Conservation (phyloP, 176 grass and related monocot species). For the Ampelocalamus luodianensis region DNA sequence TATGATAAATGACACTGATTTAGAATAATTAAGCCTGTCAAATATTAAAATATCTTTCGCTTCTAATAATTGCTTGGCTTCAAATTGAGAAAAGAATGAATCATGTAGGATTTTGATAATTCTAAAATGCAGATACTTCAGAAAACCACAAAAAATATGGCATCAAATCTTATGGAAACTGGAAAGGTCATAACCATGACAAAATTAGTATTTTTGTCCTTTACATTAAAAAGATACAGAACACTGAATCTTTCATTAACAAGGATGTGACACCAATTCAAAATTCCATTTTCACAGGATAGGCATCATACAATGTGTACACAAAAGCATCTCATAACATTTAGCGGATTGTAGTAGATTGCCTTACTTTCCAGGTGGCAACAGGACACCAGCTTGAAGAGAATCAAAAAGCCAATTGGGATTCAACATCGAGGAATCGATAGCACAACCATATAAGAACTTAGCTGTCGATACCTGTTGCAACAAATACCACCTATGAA, state of each 20-base stretch:
- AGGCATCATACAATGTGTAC: neutral
- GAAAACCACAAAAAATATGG: slow-evolving; percentile 11
- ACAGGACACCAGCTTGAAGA: slow-evolving; percentile 59
- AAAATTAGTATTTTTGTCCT: slow-evolving; percentile 15
- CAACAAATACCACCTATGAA: slow-evolving; percentile 36
- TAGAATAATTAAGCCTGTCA: slow-evolving; percentile 19
- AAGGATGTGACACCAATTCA: slow-evolving; percentile 14
- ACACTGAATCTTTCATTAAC: slow-evolving; percentile 15
- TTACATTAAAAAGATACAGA: slow-evolving; percentile 9
- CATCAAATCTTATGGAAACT: slow-evolving; percentile 26
- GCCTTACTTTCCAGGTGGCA: slow-evolving; percentile 75
- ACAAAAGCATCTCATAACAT: neutral
- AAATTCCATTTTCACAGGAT: slow-evolving; percentile 23
- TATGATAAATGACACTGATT: slow-evolving; percentile 35
- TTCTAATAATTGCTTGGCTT: slow-evolving; percentile 11
- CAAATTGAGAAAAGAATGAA: slow-evolving; percentile 30
- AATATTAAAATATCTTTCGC: slow-evolving; percentile 16
- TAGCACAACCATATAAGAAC: slow-evolving; percentile 92
- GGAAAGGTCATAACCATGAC: neutral
- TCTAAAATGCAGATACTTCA: slow-evolving; percentile 10
- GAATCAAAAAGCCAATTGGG: slow-evolving; percentile 70
- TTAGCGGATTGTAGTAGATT: slow-evolving; percentile 4
- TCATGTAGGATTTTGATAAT: slow-evolving; percentile 12
- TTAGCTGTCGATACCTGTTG: slow-evolving; percentile 76
- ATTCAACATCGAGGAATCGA: slow-evolving; percentile 71